Conservation (phyloP, 2,329 filamentous ascomycete species). For the Clonostachys rosea region DNA sequence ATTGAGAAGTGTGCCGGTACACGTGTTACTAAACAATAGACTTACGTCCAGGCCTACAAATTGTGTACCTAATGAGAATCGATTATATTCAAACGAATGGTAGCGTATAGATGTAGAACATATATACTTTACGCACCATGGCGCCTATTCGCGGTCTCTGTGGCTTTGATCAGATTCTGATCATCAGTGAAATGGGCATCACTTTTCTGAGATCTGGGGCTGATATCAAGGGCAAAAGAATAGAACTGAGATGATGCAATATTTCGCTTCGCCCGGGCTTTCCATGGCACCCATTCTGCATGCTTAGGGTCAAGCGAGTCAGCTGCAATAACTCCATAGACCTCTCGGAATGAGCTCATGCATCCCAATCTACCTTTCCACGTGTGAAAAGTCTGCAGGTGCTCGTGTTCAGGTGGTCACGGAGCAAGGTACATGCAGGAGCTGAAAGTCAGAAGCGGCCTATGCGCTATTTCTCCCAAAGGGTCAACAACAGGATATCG, state of each 20-base stretch:
- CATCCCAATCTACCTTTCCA: constrained; percentile 4
- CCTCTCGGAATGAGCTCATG: constrained; percentile 4
- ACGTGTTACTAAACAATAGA: constrained; percentile 3
- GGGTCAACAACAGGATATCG: no score
- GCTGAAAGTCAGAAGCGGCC: no score
- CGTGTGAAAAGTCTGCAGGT: constrained; percentile 2
- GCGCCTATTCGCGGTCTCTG: no score
- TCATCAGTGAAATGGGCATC: constrained; percentile 1
- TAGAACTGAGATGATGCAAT: constrained; percentile 3
- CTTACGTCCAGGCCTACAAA: constrained; percentile 1
- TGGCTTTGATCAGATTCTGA: no score
- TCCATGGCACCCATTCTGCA: background rate
- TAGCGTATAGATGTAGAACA: no score
- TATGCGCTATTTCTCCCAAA: no score
- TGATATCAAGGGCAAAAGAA: constrained; percentile 3
- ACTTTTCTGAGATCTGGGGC: constrained; percentile 4
- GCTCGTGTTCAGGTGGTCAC: constrained; percentile 2
- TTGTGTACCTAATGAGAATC: constrained; percentile 2
- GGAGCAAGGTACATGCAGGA: background rate
- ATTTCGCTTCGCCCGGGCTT: constrained; percentile 3
- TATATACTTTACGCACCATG: no score
- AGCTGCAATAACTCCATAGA: constrained; percentile 4
- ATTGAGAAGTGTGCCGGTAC: constrained; percentile 4
- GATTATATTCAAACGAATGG: background rate
- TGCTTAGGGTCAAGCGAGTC: constrained; percentile 1